A percentile compares a stretch with the other conserved stretches of the same genome.
Evolutionary conservation across 1,139 yeast species (phyloP).

Genomic region (Lodderomyces oxycetoniae): DNA sequence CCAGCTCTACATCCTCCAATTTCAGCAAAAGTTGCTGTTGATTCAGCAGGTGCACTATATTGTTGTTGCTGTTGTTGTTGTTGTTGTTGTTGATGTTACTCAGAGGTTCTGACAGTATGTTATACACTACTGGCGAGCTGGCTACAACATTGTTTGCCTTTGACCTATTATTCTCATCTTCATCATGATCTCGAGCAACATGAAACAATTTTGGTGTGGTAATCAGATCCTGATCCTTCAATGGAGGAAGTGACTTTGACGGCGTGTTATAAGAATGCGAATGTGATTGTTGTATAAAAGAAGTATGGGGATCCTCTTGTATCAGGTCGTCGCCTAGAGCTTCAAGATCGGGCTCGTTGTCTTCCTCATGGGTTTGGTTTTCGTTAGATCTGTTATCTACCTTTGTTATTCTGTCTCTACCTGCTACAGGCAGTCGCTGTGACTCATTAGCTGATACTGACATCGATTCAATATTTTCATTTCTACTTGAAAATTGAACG

Average conservation of each 20-base stretch:
- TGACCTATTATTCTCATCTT: slow-evolving; percentile 42
- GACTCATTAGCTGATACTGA: too few relatives aligned
- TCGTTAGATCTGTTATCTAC: too few relatives aligned
- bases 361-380: too few relatives aligned
- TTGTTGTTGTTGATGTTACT: neutral
- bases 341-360: slow-evolving; percentile 3
- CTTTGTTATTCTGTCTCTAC: too few relatives aligned
- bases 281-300: slow-evolving; percentile 13
- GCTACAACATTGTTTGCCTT: slow-evolving; percentile 13
- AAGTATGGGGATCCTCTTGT: slow-evolving; percentile 15
- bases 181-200: slow-evolving; percentile 34
- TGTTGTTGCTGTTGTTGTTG: neutral
- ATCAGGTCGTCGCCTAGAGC: slow-evolving; percentile 10
- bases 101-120: too few relatives aligned
- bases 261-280: slow-evolving; percentile 36
- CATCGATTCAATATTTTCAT: too few relatives aligned
- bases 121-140: neutral
- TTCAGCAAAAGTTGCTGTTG: too few relatives aligned
- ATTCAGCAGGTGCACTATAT: too few relatives aligned
- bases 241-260: slow-evolving; percentile 39
- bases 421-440: too few relatives aligned
- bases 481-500: too few relatives aligned
- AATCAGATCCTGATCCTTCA: slow-evolving; percentile 42
- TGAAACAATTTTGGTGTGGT: slow-evolving; percentile 40
- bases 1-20: too few relatives aligned